These are phyloP conservation scores for Malassezia psittaci DNA, from an alignment of 1,284 basidiomycete species.

Conservation along the genomic window DNA sequence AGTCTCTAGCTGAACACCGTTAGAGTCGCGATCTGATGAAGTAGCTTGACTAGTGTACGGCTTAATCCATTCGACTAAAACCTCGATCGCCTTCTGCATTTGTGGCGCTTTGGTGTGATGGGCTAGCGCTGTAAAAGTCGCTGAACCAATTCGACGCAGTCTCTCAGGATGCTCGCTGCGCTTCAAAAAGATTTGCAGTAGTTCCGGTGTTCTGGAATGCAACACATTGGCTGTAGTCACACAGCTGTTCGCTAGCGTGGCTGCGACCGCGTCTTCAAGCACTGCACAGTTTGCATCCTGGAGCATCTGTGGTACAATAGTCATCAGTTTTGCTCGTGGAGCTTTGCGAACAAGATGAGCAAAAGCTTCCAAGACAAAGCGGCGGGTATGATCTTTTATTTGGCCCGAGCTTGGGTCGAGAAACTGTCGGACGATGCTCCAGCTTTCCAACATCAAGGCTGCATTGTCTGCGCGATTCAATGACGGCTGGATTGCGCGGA, in stretches of 20 bases:
- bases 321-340: slow-evolving; percentile 24
- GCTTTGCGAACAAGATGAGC: slow-evolving; percentile 43
- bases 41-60: background rate
- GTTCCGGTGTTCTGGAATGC: slow-evolving; percentile 9
- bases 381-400: slow-evolving; percentile 30
- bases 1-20: slow-evolving; percentile 12
- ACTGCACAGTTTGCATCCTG: slow-evolving; percentile 20
- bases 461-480: slow-evolving; percentile 25
- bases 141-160: slow-evolving; percentile 14
- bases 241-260: slow-evolving; percentile 39
- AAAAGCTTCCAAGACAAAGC: slow-evolving; percentile 44
- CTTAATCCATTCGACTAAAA: slow-evolving; percentile 16
- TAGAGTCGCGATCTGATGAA: background rate
- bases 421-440: slow-evolving; percentile 8
- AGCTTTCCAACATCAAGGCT: slow-evolving; percentile 5
- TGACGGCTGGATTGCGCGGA: slow-evolving; percentile 34
- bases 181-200: background rate
- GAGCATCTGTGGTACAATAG: slow-evolving; percentile 26
- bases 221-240: slow-evolving; percentile 17
- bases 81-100: slow-evolving; percentile 26
- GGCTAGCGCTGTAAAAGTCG: slow-evolving; percentile 34
- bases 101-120: slow-evolving; percentile 32
- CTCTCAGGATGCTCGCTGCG: background rate
- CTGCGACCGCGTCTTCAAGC: slow-evolving; percentile 31
- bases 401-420: background rate